Evolutionary conservation across 305 asterid genomes (phyloP).

Genomic region (Fraxinus albicans): DNA sequence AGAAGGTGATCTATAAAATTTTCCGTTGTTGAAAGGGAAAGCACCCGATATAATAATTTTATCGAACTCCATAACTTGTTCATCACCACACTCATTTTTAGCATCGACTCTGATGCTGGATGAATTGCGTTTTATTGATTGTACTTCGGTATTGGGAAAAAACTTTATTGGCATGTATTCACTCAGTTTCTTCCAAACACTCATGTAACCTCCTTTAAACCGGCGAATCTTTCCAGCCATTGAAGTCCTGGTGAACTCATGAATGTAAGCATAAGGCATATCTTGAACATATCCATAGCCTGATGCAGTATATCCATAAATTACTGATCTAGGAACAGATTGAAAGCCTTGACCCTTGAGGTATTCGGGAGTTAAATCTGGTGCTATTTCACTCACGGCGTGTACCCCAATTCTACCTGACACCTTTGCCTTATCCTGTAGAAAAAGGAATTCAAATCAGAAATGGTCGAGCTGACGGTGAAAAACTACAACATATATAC

Average conservation of each 20-base stretch:
- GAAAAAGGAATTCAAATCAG: neutral
- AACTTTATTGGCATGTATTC: slow-evolving; percentile 50
- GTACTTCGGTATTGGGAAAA: slow-evolving; percentile 62
- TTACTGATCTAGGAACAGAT: slow-evolving; percentile 71
- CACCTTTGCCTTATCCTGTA: slow-evolving; percentile 64
- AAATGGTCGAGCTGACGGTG: neutral
- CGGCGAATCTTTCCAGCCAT: slow-evolving; percentile 84
- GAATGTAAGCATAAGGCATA: slow-evolving; percentile 78
- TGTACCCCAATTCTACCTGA: slow-evolving; percentile 72
- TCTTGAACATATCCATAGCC: slow-evolving; percentile 82
- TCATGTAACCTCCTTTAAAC: slow-evolving; percentile 71
- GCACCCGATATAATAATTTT: slow-evolving; percentile 73
- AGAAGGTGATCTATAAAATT: slow-evolving; percentile 57
- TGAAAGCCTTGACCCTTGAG: slow-evolving; percentile 54
- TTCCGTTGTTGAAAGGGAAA: slow-evolving; percentile 57
- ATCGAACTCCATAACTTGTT: slow-evolving; percentile 47
- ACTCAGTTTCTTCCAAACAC: slow-evolving; percentile 65
- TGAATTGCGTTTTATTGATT: slow-evolving; percentile 43
- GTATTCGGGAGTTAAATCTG: slow-evolving; percentile 59
- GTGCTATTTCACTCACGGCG: slow-evolving; percentile 63
- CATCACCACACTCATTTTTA: slow-evolving; percentile 32
- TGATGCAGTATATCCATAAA: slow-evolving; percentile 80
- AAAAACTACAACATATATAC: neutral
- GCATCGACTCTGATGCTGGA: slow-evolving; percentile 31
- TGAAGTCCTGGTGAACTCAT: slow-evolving; percentile 79